These are phyloP conservation scores for Fraxinus platypoda DNA, from an alignment of 305 asterid species.

Conservation along the genomic window DNA sequence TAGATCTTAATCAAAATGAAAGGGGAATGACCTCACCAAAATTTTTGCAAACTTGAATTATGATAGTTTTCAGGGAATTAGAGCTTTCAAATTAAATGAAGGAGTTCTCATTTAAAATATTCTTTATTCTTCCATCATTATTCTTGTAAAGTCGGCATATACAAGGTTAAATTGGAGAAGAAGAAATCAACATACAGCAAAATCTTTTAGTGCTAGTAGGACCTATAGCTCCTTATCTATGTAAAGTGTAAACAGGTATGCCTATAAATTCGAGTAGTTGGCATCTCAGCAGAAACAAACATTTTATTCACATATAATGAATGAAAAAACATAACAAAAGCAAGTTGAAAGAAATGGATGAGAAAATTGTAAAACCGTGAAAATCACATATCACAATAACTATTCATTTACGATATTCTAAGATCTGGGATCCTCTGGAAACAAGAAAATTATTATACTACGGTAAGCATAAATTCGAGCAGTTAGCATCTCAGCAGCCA, in stretches of 20 bases:
- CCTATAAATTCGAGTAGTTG: not conserved
- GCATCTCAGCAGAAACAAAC: not conserved
- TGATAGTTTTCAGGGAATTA: not conserved
- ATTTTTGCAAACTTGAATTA: not conserved
- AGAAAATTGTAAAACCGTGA: not conserved
- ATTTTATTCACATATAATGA: not conserved
- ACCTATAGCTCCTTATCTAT: not conserved
- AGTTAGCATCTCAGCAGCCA: not conserved
- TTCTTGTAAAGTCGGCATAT: not conserved
- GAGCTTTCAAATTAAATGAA: not conserved
- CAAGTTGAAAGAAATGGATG: not conserved
- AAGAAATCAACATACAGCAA: not conserved
- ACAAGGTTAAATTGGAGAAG: not conserved
- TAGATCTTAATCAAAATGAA: slow-evolving; percentile 3
- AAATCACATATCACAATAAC: not conserved
- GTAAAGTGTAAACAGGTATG: not conserved
- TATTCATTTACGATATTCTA: not conserved
- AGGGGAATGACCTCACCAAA: not conserved
- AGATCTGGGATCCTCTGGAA: not conserved
- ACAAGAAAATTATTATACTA: not conserved
- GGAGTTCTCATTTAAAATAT: not conserved
- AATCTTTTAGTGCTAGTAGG: slow-evolving; percentile 1
- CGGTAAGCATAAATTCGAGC: not conserved
- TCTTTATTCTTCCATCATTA: not conserved
- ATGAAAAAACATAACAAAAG: not conserved